Evolutionary conservation across 768 basidiomycete genomes (phyloP).

Genomic region (Kwoniella mangroviensis): DNA sequence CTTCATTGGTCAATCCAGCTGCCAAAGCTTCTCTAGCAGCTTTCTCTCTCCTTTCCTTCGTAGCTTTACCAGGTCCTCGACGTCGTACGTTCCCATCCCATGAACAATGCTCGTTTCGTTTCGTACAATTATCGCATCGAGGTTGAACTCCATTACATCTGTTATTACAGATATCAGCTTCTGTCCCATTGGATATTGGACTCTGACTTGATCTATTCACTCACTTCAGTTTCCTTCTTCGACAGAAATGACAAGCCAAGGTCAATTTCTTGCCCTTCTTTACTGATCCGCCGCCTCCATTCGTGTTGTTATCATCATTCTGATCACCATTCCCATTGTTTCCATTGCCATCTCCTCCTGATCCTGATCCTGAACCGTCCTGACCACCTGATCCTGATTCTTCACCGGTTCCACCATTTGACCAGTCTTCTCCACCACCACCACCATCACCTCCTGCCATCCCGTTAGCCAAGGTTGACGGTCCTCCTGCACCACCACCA

Average conservation of each 20-base stretch:
- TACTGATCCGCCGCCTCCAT: background rate
- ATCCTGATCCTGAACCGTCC: constrained; percentile 4
- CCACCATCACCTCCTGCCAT: constrained; percentile 17
- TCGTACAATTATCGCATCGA: constrained; percentile 55
- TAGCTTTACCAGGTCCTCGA: constrained; percentile 58
- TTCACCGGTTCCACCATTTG: constrained; percentile 6
- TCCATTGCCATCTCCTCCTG: constrained; percentile 18
- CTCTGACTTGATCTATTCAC: constrained; percentile 15
- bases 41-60: constrained; percentile 49
- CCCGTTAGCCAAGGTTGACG: constrained; percentile 14
- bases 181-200: background rate
- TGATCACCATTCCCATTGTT: constrained; percentile 19
- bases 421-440: constrained; percentile 12
- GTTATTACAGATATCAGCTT: background rate
- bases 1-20: constrained; percentile 31
- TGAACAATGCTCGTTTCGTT: constrained; percentile 51
- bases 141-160: constrained; percentile 57
- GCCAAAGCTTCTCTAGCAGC: constrained; percentile 42
- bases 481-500: constrained; percentile 5
- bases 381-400: constrained; percentile 6
- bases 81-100: constrained; percentile 57
- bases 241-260: constrained; percentile 59
- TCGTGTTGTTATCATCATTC: background rate
- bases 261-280: constrained; percentile 41
- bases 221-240: constrained; percentile 58